A percentile compares a stretch with the other conserved stretches of the same genome.
These are phyloP conservation scores for Nyctanthes arbortristis DNA, from an alignment of 257 asterid species.

Conservation along the genomic window DNA sequence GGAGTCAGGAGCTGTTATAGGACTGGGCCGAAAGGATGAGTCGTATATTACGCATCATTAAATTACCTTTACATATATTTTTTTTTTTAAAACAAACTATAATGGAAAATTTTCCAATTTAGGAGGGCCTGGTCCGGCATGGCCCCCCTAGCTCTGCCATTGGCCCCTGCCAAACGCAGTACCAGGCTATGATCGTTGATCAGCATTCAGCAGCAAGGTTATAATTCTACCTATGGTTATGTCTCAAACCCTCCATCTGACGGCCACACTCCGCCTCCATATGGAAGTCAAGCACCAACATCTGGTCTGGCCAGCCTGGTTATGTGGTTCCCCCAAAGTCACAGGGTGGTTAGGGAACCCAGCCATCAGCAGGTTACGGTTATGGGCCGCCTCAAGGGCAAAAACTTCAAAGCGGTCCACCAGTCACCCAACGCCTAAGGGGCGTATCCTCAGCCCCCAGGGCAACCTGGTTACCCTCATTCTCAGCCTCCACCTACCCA, in stretches of 20 bases:
- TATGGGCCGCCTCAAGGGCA: slow-evolving; percentile 37
- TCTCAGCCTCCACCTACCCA: too few relatives aligned
- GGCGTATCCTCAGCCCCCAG: slow-evolving; percentile 30
- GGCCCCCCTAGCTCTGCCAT: too few relatives aligned
- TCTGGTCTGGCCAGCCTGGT: slow-evolving; percentile 51
- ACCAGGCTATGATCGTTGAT: slow-evolving; percentile 70
- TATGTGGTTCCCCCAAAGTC: slow-evolving; percentile 61
- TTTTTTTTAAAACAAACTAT: too few relatives aligned
- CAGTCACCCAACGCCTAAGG: slow-evolving; percentile 41
- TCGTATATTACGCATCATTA: too few relatives aligned
- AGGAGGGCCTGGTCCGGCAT: too few relatives aligned
- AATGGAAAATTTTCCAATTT: too few relatives aligned
- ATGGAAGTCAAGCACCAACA: slow-evolving; percentile 69
- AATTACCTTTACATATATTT: too few relatives aligned
- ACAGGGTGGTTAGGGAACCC: slow-evolving; percentile 63
- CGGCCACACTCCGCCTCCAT: slow-evolving; percentile 49
- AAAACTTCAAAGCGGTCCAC: slow-evolving; percentile 34
- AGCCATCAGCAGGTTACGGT: slow-evolving; percentile 43
- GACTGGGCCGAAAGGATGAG: too few relatives aligned
- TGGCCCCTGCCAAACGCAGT: slow-evolving; percentile 36
- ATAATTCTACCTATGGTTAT: slow-evolving; percentile 41
- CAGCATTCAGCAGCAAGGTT: slow-evolving; percentile 81
- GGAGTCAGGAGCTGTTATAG: too few relatives aligned
- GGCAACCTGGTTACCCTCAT: too few relatives aligned
- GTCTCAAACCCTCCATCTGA: slow-evolving; percentile 44